Percentiles rank a stretch among this genome's conserved stretches.
phyloP scores from a whole-genome alignment of 2,329 filamentous ascomycete species.

The Didymosphaeria variabile region DNA sequence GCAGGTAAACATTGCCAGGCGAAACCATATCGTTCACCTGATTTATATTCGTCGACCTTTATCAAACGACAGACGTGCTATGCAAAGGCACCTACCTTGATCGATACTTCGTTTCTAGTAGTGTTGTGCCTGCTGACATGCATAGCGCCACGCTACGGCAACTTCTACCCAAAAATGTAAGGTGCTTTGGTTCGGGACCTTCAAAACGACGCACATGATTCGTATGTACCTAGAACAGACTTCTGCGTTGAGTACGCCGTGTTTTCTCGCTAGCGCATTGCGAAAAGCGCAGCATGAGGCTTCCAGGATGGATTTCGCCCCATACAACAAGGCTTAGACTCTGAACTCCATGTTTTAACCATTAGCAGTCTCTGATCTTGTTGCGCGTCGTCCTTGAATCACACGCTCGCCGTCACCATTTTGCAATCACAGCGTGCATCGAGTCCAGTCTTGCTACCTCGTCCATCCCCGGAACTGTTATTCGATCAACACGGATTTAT shows the following conservation, averaged over 20 bases:
- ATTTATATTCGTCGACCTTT: no score
- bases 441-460: not conserved
- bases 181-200: conserved; percentile 8
- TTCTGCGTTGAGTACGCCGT: conserved; percentile 11
- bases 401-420: not conserved
- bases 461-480: not conserved
- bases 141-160: conserved; percentile 13
- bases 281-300: conserved; percentile 7
- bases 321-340: not conserved
- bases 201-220: conserved; percentile 3
- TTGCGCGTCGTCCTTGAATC: not conserved
- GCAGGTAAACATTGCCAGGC: conserved; percentile 1
- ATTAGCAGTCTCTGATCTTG: not conserved
- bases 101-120: not conserved
- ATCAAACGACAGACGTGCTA: not conserved
- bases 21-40: not conserved
- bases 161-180: conserved; percentile 1
- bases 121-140: conserved; percentile 9
- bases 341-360: not conserved
- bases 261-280: conserved; percentile 6
- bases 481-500: not conserved
- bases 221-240: not conserved
- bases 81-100: conserved; percentile 1
- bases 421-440: not conserved
- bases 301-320: not conserved